phyloP scores from a whole-genome alignment of 129 eudicot genomes.

The Artemisia annua region DNA sequence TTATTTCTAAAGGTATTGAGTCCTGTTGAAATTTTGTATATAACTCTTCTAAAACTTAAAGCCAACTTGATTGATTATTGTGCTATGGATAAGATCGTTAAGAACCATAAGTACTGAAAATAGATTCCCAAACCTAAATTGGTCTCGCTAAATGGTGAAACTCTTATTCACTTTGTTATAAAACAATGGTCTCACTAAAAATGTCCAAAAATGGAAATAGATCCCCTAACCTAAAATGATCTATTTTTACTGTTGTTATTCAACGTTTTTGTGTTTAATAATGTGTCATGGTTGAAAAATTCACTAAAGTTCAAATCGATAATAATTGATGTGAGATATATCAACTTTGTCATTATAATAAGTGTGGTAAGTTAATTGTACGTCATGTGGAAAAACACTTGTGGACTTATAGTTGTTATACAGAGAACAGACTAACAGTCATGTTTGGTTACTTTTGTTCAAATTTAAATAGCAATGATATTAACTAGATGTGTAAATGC shows the following conservation, averaged over 20 bases:
- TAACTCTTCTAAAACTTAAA: neutral
- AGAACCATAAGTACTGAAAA: neutral
- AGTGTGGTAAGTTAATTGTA: neutral
- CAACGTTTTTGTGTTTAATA: neutral
- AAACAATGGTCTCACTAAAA: no score
- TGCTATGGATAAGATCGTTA: neutral
- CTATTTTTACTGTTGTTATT: neutral
- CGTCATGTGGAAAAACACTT: neutral
- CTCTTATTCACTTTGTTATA: no score
- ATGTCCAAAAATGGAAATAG: no score
- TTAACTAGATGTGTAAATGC: no score
- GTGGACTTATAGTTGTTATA: neutral
- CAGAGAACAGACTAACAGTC: no score
- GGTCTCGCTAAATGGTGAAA: no score
- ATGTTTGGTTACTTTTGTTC: no score
- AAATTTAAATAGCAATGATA: no score
- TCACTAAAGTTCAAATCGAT: neutral
- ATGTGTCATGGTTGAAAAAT: conserved; percentile 9
- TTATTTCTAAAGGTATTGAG: neutral
- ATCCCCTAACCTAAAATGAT: no score
- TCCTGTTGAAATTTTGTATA: neutral
- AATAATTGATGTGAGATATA: conserved; percentile 13
- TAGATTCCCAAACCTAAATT: neutral
- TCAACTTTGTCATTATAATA: neutral
- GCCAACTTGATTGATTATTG: neutral